Evolutionary conservation across 1,139 yeast genomes (phyloP), one percentile per base, ranked within the genome.

Genomic region (Wickerhamomyces sp.): DNA sequence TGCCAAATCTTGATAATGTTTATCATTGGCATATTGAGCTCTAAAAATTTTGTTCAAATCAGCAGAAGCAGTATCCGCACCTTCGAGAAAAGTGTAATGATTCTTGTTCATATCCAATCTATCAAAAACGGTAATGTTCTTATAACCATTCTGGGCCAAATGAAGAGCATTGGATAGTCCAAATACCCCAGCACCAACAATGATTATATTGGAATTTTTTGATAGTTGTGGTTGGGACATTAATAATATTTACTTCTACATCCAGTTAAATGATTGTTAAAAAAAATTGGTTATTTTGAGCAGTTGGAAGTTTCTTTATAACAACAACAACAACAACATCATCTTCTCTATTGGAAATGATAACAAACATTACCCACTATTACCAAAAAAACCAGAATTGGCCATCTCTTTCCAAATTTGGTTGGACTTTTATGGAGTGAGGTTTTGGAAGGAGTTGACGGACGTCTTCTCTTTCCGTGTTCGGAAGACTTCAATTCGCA

Each of bases 171-270:
- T 59, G 7, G 75, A 68, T 10, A 73, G 60, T 1, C 79, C 78
- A 62, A 72, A 73, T 10, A 69, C 73, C 13, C 78, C 78, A 4
- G 75, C 67, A 2, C 79, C 79, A 30, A 74, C 60, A 13, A 73
- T 64, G 35, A 68, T 59, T 11, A 70, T 61, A 13, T 35, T 23
- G 31, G 31, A 29, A 9, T 27, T 27, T 14, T 29, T 29, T 9
- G 31, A 29, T 29, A 29, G 6, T 6, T 29, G 11, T 11, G 31
- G 31, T 29, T 29, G 31, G 13, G 10, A 10, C 31, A 29, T 18
- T 18, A 18, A 18, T 18, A 5, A 18, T 18, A 5, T 18, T n/a
- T n/a, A n/a, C n/a, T n/a, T n/a, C n/a, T 18, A 18, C 23, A 18
- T 18, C 23, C 23, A 5, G 23, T 4, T 18, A 18, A 18, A 18